Evolutionary conservation across 305 asterid genomes (phyloP), one percentile per base, ranked within the genome.

Genomic region (Salvia sclarea): DNA sequence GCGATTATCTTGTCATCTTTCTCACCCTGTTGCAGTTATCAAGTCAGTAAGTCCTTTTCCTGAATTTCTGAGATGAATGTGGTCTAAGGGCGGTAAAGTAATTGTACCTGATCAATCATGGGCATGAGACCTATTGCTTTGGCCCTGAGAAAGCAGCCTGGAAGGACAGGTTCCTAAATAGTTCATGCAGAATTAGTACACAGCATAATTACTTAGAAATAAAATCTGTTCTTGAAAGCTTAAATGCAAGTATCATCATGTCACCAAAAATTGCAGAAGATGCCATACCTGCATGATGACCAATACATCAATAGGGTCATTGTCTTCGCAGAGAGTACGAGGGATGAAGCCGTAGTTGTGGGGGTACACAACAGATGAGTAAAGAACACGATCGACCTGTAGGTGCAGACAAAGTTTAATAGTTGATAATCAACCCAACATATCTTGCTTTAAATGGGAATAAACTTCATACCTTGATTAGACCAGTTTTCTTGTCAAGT

Each of bases 301-400:
- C 84, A 93, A 79, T 49, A 93, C 97, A 82, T 93, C 98, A 45
- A 93, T 60, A 40, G 98, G 98, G 78, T 93, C 97, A 75, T 78
- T 87, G 81, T 93, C 98, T 73, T 90, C 98, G 30, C 98, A 92
- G 43, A 92, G 86, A 45, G 98, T 90, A 73, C 98, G 97, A 70
- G 98, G 97, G 78, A 92, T 71, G 77, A 92, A 92, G 66, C 98
- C 98, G 76, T 89, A 92, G 91, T 92, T 89, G 77, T 92, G 98
- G 59, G 98, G 97, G 76, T 93, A 93, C 64, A 93, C 98, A 69
- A 93, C 98, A 22, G 98, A 93, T 57, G 98, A 93, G 81, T 93
- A 93, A 59, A 93, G 96, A 80, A 93, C 78, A 17, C 97, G 98
- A 76, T 93, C 97, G 72, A 93, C 97, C 98, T 93, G 80, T 49